Evolutionary conservation across 2,329 filamentous ascomycete species (phyloP).

Genomic region (Emericellopsis atlantica): DNA sequence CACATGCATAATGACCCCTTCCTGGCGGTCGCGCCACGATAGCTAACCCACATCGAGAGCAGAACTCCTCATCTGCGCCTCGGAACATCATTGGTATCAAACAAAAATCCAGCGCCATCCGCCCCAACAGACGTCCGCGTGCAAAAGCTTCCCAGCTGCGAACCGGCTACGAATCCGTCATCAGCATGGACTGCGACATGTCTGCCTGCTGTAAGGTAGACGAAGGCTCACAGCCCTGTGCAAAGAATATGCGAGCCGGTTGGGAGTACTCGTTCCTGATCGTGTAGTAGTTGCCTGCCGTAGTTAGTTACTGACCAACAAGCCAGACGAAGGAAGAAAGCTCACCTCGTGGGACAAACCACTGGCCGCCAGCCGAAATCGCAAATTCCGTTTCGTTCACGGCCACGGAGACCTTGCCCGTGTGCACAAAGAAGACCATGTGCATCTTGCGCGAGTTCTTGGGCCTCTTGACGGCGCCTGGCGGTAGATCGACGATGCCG

Average conservation of each 20-base stretch:
- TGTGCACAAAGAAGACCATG: slow-evolving; percentile 87
- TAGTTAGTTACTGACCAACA: not conserved
- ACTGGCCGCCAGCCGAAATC: slow-evolving; percentile 78
- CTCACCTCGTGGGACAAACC: slow-evolving; percentile 90
- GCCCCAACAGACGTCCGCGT: too few species aligned
- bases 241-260: slow-evolving; percentile 76
- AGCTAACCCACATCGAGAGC: too few species aligned
- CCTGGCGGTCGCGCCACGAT: too few species aligned
- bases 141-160: too few species aligned
- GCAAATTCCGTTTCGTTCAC: slow-evolving; percentile 67
- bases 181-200: slow-evolving; percentile 1
- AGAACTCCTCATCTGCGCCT: too few species aligned
- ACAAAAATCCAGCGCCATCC: too few species aligned
- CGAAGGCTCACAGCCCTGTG: slow-evolving; percentile 64
- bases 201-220: not conserved
- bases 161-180: too few species aligned
- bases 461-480: slow-evolving; percentile 68
- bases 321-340: slow-evolving; percentile 1
- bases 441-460: slow-evolving; percentile 96
- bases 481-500: slow-evolving; percentile 79
- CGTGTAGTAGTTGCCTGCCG: slow-evolving; percentile 82
- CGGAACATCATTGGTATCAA: too few species aligned
- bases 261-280: slow-evolving; percentile 69
- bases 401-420: slow-evolving; percentile 69
- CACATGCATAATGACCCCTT: too few species aligned